Base-by-base conservation (phyloP, 2,329 filamentous ascomycete genomes). In the Spiromastix sp. region DNA sequence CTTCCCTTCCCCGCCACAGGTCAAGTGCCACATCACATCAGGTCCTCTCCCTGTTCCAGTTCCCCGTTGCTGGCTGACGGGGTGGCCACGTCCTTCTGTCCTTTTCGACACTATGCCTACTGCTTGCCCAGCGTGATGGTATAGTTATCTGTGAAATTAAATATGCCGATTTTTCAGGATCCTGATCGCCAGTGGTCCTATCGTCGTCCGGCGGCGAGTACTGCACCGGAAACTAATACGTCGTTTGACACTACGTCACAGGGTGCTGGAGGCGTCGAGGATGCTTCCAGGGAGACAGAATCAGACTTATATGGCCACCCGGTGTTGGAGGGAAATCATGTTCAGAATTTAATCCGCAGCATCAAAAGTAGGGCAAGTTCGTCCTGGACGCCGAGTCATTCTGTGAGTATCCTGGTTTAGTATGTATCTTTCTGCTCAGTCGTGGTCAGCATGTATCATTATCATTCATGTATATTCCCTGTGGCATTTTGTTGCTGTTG, bases 341-440 rank as follows among this genome's bases (percentile, higher is more conserved):
- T 87, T 44, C 76, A 77, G 38, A 81, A 87, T 57, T 66, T 94
- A 48, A 95, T 96, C 38, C 75, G 86, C 58, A 73, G 79, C 44
- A 70, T 95, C 46, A 95, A 95, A 63, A 76, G 74, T 56, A 77
- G 77, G 20, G 78, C 86, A 59, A 81, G 76, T 50, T 79, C 83
- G 24, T 74, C 76, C 4, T 91, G 84, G 84, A 66, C 79, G 25
- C 72, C 77, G 18, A 75, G 70, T 52, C 70, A 71, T 49, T 70
- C 73, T 66, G 79, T 71, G 55, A 50, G 61, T 57, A 22, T 41
- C 9, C 22, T 19, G 20, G 3, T 9, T 21, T 21, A 5, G 5
- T 16, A 29, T 30, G 29, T 35, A 12, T 19, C 10, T n/a, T n/a
- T n/a, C n/a, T n/a, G n/a, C n/a, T n/a, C n/a, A n/a, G n/a, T n/a